A percentile compares a stretch with the other conserved stretches of the same genome.
phyloP scores from a whole-genome alignment of 805 yeast species.

The Yamadazyma akitaensis region DNA sequence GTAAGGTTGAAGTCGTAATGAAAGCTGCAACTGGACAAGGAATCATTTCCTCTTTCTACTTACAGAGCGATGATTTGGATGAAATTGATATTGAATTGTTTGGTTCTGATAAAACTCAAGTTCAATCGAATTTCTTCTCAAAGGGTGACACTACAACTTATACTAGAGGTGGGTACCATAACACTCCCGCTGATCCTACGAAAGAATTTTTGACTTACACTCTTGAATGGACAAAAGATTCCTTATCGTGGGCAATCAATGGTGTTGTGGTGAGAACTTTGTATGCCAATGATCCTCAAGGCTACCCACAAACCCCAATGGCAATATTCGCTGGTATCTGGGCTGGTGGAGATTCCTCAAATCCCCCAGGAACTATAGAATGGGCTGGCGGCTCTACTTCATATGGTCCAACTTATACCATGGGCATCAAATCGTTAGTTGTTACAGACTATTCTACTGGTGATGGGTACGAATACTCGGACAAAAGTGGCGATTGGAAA shows the following conservation, averaged over 20 bases:
- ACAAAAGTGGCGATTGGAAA: conserved; percentile 54
- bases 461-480: conserved; percentile 51
- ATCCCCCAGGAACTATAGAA: conserved; percentile 64
- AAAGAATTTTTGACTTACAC: conserved; percentile 70
- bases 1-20: conserved; percentile 69
- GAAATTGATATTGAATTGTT: conserved; percentile 88
- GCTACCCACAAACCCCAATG: conserved; percentile 94
- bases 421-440: conserved; percentile 55
- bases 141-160: conserved; percentile 77
- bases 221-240: conserved; percentile 74
- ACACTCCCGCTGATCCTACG: conserved; percentile 52
- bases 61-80: conserved; percentile 81
- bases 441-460: conserved; percentile 75
- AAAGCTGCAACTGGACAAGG: conserved; percentile 79
- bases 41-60: conserved; percentile 73
- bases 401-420: conserved; percentile 65
- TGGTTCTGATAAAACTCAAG: conserved; percentile 72
- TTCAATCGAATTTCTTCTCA: conserved; percentile 77
- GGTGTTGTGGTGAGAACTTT: conserved; percentile 67
- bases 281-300: conserved; percentile 49
- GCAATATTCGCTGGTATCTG: conserved; percentile 62
- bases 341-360: conserved; percentile 78
- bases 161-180: conserved; percentile 75
- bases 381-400: conserved; percentile 83
- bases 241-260: conserved; percentile 68